Evolutionary conservation across 257 asterid genomes (phyloP).

Genomic region (Misopates orontium): DNA sequence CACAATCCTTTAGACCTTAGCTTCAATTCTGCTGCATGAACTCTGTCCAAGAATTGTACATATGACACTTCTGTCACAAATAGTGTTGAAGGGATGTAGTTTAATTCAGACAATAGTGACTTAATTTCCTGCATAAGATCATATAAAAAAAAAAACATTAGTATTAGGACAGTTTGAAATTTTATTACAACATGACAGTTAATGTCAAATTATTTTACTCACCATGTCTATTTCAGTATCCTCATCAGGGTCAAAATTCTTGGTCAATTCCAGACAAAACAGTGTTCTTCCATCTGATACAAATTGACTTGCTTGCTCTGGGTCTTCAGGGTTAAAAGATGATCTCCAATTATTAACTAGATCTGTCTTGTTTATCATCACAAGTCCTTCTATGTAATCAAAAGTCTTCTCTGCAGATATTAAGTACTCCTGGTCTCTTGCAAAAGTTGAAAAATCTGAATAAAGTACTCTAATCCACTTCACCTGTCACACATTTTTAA

Average conservation of each 20-base stretch:
- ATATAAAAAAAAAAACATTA: background rate
- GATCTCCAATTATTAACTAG: constrained; percentile 78
- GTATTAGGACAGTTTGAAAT: background rate
- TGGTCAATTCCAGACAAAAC: constrained; percentile 79
- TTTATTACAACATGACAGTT: background rate
- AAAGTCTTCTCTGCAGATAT: constrained; percentile 62
- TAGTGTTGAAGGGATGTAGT: constrained; percentile 74
- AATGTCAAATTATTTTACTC: constrained; percentile 9
- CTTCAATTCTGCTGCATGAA: constrained; percentile 65
- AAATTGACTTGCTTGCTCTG: constrained; percentile 62
- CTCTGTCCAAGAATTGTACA: constrained; percentile 83
- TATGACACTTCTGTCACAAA: constrained; percentile 68
- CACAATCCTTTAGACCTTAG: constrained; percentile 74
- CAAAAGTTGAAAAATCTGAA: constrained; percentile 67
- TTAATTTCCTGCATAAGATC: constrained; percentile 60
- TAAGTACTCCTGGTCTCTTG: constrained; percentile 71
- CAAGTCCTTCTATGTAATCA: constrained; percentile 87
- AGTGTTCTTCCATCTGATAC: constrained; percentile 74
- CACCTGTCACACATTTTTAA: constrained; percentile 50
- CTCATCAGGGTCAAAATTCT: constrained; percentile 56
- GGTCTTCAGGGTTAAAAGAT: constrained; percentile 66
- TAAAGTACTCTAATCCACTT: constrained; percentile 88
- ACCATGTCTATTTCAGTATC: constrained; percentile 51
- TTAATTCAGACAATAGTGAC: constrained; percentile 57
- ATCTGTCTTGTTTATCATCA: constrained; percentile 66